Base-by-base conservation (phyloP, 2,329 filamentous ascomycete genomes). In the Colletotrichum brevisporum region DNA sequence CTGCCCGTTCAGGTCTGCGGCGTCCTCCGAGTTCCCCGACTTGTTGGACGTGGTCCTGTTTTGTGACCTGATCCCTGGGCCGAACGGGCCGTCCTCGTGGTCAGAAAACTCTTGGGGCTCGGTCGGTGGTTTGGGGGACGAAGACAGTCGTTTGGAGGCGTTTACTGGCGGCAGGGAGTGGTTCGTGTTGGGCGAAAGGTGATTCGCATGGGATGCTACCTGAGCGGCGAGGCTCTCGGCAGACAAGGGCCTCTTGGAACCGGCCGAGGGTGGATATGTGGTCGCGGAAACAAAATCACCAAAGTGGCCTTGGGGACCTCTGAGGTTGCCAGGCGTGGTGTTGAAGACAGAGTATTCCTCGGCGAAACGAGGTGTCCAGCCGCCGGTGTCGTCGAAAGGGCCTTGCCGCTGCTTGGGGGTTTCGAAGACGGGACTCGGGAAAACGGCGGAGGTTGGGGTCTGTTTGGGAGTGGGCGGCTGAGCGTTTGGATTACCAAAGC, bases 261-360 rank as follows among this genome's bases (percentile, higher is more conserved):
- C 73, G 50, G 77, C 69, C 55, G 78, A 75, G 21, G 65, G 79
- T 79, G 15, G 82, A 80, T 47, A 76, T 71, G 76, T 81, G 63
- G 74, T 79, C 4, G 52, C 27, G 72, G 75, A 75, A 21, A 77
- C 74, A 74, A 84, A 84, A 73, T 86, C 85, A 72, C 79, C 74
- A 75, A 87, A 88, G 15, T 79, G 76, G 67, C 77, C 81, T 65
- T 83, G 80, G 51, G 80, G 77, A 61, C 81, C 84, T 74, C 82
- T 82, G 63, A 90, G 81, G 75, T 89, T 88, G 55, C 87, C 88
- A 16, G 89, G 89, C 9, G 88, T 90, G n/a, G 85, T 81, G 79
- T 89, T 89, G 82, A 91, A 90, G 75, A 90, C 88, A 71, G 88
- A 89, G 75, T 89, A 90, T 72, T 90, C 88, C 76, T 90, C 88